phyloP scores from a whole-genome alignment of 768 basidiomycete species.

The Suillus variegatus region DNA sequence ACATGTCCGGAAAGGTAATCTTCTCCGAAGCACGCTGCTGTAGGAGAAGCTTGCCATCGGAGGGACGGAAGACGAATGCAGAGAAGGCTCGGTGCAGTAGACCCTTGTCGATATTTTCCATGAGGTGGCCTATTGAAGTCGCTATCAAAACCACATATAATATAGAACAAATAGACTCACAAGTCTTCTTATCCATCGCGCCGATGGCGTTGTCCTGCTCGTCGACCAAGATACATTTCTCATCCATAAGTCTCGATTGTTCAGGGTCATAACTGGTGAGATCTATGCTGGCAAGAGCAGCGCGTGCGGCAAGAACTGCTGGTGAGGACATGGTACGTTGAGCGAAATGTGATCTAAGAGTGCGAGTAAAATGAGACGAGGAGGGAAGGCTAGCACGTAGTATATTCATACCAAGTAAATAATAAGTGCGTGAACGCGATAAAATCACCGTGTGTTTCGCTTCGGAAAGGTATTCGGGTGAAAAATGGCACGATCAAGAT shows the following conservation, averaged over 20 bases:
- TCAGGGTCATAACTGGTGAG: slow-evolving; percentile 86
- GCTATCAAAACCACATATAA: not conserved
- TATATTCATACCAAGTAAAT: not conserved
- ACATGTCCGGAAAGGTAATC: slow-evolving; percentile 99
- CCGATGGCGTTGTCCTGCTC: slow-evolving; percentile 84
- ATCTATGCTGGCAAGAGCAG: slow-evolving; percentile 73
- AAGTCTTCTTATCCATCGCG: slow-evolving; percentile 94
- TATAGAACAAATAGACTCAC: slow-evolving; percentile 46
- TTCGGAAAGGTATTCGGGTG: not conserved
- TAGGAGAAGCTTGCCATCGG: slow-evolving; percentile 88
- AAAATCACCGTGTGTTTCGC: not conserved
- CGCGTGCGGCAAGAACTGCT: slow-evolving; percentile 61
- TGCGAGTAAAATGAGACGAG: slow-evolving; percentile 3
- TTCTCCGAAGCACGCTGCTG: slow-evolving; percentile 98
- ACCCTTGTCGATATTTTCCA: slow-evolving; percentile 94
- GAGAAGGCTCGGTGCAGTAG: slow-evolving; percentile 98
- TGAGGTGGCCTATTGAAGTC: slow-evolving; percentile 76
- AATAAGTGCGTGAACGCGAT: not conserved
- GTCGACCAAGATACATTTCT: slow-evolving; percentile 90
- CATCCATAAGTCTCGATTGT: slow-evolving; percentile 95
- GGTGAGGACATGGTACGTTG: slow-evolving; percentile 52
- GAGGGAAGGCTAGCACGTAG: not conserved
- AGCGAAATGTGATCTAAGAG: slow-evolving; percentile 2
- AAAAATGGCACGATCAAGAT: slow-evolving; percentile 4
- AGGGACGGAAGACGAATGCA: slow-evolving; percentile 93